Percentiles rank a stretch among this genome's conserved stretches.
phyloP scores from a whole-genome alignment of 2,329 filamentous ascomycete species.

The Colletotrichum viniferum region DNA sequence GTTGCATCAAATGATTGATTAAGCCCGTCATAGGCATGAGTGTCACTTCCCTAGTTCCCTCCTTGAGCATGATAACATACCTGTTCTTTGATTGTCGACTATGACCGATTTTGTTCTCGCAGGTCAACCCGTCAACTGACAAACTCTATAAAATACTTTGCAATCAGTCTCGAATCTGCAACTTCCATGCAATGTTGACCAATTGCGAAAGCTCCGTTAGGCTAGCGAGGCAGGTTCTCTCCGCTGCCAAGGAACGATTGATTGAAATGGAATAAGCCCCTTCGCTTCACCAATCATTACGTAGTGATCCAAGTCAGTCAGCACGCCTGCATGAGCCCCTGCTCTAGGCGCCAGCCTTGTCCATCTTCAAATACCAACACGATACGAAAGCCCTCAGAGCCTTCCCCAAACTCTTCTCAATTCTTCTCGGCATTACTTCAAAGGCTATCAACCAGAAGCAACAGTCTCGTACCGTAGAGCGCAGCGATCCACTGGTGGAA shows the following conservation, averaged over 20 bases:
- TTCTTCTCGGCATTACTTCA: neutral
- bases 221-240: neutral
- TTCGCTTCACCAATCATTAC: neutral
- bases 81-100: rapidly evolving
- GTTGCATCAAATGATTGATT: neutral
- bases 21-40: neutral
- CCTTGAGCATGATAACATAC: rapidly evolving
- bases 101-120: too few relatives aligned
- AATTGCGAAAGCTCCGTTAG: neutral
- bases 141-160: rapidly evolving
- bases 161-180: neutral
- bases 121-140: neutral
- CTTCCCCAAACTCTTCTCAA: neutral
- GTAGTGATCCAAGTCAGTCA: neutral
- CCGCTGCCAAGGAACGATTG: neutral
- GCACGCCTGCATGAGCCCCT: neutral
- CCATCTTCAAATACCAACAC: neutral
- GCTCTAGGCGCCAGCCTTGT: neutral
- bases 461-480: rapidly evolving
- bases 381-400: neutral
- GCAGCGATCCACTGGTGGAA: neutral
- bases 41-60: rapidly evolving
- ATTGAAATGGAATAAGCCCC: neutral
- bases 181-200: neutral
- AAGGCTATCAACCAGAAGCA: neutral